Evolutionary conservation across 768 basidiomycete species (phyloP), one percentile per base, ranked within the genome.

Genomic region (Panellus pusillus): DNA sequence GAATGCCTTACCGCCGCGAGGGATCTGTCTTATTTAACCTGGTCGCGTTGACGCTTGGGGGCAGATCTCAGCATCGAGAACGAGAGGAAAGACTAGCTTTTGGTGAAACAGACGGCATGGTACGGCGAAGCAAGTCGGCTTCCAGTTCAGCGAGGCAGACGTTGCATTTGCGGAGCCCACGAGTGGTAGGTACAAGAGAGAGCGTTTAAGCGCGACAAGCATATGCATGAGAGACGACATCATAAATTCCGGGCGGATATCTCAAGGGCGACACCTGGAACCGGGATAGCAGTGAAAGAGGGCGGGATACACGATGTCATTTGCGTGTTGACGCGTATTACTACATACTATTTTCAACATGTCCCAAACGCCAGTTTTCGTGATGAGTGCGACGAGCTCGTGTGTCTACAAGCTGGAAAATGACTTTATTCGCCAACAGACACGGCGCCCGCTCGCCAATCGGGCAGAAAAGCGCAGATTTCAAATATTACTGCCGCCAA

Each of bases 401-500:
- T 0, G 11, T 17, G 31, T 20, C 15, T 5, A 50, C 4, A 31
- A 13, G 29, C n/a, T 46, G 32, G 24, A 37, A 19, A 54, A 27
- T 54, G 40, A 52, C 14, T 20, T 27, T 27, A 31, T 43, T 47
- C 11, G n/a, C 42, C 32, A 31, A 19, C 62, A 97, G 94, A 97
- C 78, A 83, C 93, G 50, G 92, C 89, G 63, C 95, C 95, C 19
- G 93, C 97, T 72, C 80, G 95, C 70, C 92, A 94, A 71, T 87
- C 90, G 19, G 95, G 95, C 43, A 80, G 94, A 61, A 98, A 96
- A 74, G 96, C 96, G 0, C 95, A 97, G 75, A 86, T 90, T 55
- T 94, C 93, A 35, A 98, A 98, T 69, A 98, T 98, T 73, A 93
- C 90, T 1, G 94, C 96, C 9, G 95, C 94, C 45, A 98, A 98